Percentiles rank a stretch among this genome's conserved stretches.
phyloP scores from a whole-genome alignment of 2,329 filamentous ascomycete genomes.

The Curvularia hawaiiensis region DNA sequence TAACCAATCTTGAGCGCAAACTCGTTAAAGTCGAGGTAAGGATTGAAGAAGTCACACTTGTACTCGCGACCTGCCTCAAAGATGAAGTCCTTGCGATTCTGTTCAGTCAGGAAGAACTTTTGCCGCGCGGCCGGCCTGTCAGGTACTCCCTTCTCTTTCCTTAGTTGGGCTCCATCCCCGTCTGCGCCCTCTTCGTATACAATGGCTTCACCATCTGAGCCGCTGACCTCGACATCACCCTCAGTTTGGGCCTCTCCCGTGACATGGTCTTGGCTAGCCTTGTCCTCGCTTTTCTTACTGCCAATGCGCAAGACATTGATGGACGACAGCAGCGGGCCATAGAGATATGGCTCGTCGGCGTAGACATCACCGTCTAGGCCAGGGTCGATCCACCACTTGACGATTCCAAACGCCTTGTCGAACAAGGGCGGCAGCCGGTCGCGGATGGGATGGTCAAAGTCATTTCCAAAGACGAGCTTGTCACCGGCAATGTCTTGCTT shows the following conservation, averaged over 20 bases:
- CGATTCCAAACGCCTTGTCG: constrained; percentile 79
- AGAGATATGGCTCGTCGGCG: constrained; percentile 83
- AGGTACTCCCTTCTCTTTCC: constrained; percentile 50
- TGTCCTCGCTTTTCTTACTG: constrained; percentile 24
- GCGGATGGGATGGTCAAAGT: constrained; percentile 90
- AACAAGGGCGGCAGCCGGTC: constrained; percentile 87
- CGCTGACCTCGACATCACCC: constrained; percentile 53
- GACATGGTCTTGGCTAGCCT: constrained; percentile 39
- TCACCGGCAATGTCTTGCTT: constrained; percentile 68
- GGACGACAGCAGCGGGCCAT: constrained; percentile 78
- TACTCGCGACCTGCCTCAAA: constrained; percentile 69
- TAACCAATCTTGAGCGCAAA: constrained; percentile 64
- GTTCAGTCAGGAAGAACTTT: constrained; percentile 65
- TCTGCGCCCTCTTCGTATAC: constrained; percentile 59
- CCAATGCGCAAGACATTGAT: constrained; percentile 80
- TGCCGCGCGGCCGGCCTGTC: constrained; percentile 54
- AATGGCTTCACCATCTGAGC: constrained; percentile 50
- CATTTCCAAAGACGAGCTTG: constrained; percentile 90
- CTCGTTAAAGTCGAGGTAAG: constrained; percentile 85
- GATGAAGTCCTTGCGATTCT: constrained; percentile 60
- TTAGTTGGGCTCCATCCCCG: constrained; percentile 50
- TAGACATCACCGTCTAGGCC: constrained; percentile 89
- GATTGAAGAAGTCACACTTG: constrained; percentile 81
- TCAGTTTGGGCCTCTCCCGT: constrained; percentile 52
- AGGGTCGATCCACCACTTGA: constrained; percentile 90